Evolutionary conservation across 352 stramenopile genomes (phyloP), one percentile per base, ranked within the genome.

Genomic region (Phytophthora boehmeriae): DNA sequence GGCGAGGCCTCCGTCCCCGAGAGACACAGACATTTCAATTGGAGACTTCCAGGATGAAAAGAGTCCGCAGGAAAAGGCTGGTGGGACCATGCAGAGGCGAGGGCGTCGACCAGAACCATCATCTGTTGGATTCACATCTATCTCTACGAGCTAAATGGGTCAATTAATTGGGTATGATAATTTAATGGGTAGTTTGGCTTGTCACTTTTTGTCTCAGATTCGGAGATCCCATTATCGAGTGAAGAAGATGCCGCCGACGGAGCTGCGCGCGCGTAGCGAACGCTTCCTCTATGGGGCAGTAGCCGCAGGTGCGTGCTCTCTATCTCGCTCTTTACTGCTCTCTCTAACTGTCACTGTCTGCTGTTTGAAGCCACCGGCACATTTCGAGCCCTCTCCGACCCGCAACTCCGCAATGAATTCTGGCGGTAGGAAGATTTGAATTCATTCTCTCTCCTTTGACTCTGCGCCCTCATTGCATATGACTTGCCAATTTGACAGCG

Each of bases 341-440:
- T 22, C 19, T 60, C 30, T 63, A 47, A 50, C 42, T 13, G 23
- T 30, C 30, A 8, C 16, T 61, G 34, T 49, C 25, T 30, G 25
- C 6, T 30, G 17, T 16, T 25, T 6, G n/a, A 48, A 79, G 71
- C 44, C 28, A 64, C 20, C 5, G 71, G 71, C 22, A 62, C 68
- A 5, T 60, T 64, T 36, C 80, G 72, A 68, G 76, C 76, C 20
- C 27, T 87, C 39, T 59, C 74, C 8, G 76, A 87, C 47, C 41
- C 68, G 2, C 47, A 62, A 45, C 62, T 90, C 23, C 76, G 76
- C 59, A 46, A 66, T 39, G 75, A 82, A 25, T 90, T 90, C 49
- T 88, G 68, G 68, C 67, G 54, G 59, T 73, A 22, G 41, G 47
- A 32, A 44, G 42, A 22, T 14, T 58, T 54, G 39, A 19, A 51